A percentile compares a stretch with the other conserved stretches of the same genome.
Evolutionary conservation across 1,284 basidiomycete species (phyloP).

Genomic region (Tremellales sp.): DNA sequence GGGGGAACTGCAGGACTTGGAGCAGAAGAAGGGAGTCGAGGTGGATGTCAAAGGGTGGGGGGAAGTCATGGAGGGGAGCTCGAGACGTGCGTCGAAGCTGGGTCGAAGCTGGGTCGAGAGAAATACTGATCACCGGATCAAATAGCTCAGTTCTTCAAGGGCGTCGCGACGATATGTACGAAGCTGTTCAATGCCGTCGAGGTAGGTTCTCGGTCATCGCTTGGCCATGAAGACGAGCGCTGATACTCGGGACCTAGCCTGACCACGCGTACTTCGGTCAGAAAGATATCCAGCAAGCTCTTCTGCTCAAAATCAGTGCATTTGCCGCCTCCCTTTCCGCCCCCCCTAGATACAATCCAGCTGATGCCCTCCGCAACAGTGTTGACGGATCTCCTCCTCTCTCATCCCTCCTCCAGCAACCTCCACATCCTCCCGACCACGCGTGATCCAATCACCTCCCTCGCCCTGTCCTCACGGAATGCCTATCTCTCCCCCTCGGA

Average conservation of each 20-base stretch:
- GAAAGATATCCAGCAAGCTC: conserved; percentile 95
- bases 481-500: conserved; percentile 70
- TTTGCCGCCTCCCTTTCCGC: not conserved
- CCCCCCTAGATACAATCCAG: not conserved
- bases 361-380: conserved; percentile 48
- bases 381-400: conserved; percentile 72
- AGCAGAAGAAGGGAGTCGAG: conserved; percentile 78
- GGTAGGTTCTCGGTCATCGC: conserved; percentile 51
- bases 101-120: not conserved
- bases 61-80: conserved; percentile 48
- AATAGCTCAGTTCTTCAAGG: conserved; percentile 84
- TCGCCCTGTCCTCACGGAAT: conserved; percentile 91
- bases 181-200: conserved; percentile 92
- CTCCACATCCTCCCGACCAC: conserved; percentile 80
- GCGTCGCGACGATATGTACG: conserved; percentile 90
- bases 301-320: conserved; percentile 69
- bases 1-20: conserved; percentile 76
- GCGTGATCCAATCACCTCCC: conserved; percentile 57
- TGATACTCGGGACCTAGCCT: conserved; percentile 57
- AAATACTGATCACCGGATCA: not conserved
- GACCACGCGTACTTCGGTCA: conserved; percentile 93
- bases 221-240: not conserved
- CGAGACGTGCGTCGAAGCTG: conserved; percentile 38
- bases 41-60: conserved; percentile 84
- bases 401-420: conserved; percentile 65